A percentile compares a stretch with the other conserved stretches of the same genome.
Evolutionary conservation across 768 basidiomycete genomes (phyloP).

Genomic region (Lactifluus echinatus): DNA sequence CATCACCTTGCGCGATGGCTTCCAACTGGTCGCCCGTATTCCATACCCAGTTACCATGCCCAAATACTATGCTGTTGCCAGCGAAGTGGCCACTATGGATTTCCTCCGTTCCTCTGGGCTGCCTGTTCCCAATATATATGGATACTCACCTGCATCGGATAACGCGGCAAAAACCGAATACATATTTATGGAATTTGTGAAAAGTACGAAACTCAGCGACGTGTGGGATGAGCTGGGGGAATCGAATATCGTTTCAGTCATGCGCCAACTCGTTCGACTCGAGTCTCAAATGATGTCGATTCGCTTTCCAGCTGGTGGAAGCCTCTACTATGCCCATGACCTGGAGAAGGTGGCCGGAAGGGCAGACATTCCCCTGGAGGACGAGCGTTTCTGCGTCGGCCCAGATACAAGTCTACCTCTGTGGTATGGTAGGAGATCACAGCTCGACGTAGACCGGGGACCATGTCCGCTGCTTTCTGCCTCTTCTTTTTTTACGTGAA

Average conservation of each 20-base stretch:
- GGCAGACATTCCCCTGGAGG: conserved; percentile 28
- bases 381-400: conserved; percentile 24
- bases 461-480: conserved; percentile 38
- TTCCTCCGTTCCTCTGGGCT: no score
- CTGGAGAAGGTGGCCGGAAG: conserved; percentile 30
- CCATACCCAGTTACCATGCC: no score
- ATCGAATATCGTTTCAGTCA: conserved; percentile 29
- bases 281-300: conserved; percentile 41
- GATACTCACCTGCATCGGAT: background rate
- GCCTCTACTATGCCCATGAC: conserved; percentile 41
- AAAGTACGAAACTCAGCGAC: background rate
- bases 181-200: background rate
- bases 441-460: conserved; percentile 43
- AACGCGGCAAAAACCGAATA: background rate
- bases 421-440: conserved; percentile 43
- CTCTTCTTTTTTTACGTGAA: conserved; percentile 26
- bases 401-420: conserved; percentile 35
- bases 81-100: no score
- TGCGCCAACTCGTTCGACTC: conserved; percentile 40
- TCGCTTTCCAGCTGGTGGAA: conserved; percentile 42
- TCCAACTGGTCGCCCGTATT: no score
- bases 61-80: no score
- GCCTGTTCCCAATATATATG: no score
- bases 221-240: background rate
- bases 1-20: no score